Evolutionary conservation across 2,329 filamentous ascomycete genomes (phyloP).

Genomic region (Phaeophleospora eucalypticola): DNA sequence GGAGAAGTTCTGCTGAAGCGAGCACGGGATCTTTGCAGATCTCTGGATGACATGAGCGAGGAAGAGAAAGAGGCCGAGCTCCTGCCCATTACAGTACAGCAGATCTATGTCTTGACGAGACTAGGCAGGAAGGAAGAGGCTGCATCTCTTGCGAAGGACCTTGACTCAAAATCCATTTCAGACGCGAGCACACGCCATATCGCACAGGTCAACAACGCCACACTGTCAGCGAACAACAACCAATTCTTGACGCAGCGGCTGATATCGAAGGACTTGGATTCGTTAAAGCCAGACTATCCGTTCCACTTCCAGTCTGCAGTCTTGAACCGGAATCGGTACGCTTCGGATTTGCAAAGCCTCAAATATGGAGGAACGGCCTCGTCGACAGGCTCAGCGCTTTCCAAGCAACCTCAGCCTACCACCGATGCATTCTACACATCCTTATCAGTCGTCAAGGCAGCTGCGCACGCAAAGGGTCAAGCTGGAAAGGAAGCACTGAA

Average conservation of each 20-base stretch:
- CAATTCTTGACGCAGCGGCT: constrained; percentile 65
- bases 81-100: constrained; percentile 70
- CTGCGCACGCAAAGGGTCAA: constrained; percentile 63
- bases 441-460: constrained; percentile 65
- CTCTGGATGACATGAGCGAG: constrained; percentile 66
- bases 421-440: constrained; percentile 44
- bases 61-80: constrained; percentile 72
- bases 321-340: constrained; percentile 59
- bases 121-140: constrained; percentile 65
- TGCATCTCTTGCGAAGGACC: constrained; percentile 56
- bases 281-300: constrained; percentile 58
- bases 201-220: constrained; percentile 61
- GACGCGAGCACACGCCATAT: constrained; percentile 65
- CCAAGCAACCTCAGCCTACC: constrained; percentile 43
- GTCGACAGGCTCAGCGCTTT: constrained; percentile 50
- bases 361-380: constrained; percentile 64
- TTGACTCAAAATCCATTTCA: constrained; percentile 60
- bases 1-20: constrained; percentile 65
- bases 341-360: constrained; percentile 61
- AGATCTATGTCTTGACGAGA: constrained; percentile 66
- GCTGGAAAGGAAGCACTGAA: constrained; percentile 66
- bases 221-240: constrained; percentile 51
- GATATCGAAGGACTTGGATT: constrained; percentile 51
- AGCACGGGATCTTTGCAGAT: constrained; percentile 67
- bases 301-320: constrained; percentile 67